Evolutionary conservation across 2,329 filamentous ascomycete genomes (phyloP), one percentile per base, ranked within the genome.

Genomic region (Ceratocystis colombiana): DNA sequence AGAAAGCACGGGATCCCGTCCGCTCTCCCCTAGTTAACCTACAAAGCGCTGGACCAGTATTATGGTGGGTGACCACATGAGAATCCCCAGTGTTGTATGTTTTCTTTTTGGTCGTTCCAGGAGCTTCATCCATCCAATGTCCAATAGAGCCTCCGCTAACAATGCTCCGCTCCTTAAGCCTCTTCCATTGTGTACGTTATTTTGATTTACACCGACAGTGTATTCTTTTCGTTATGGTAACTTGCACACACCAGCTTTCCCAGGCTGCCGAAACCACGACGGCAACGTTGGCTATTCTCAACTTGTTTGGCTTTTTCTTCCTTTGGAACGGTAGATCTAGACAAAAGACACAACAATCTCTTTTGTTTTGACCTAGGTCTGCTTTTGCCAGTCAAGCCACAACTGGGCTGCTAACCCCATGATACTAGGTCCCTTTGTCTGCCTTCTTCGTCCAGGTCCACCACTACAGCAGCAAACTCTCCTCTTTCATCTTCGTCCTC

Each of bases 401-500:
- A 66, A 6, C 45, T 37, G n/a, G 22, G 50, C 20, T 41, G 30
- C 65, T 67, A 67, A 17, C 61, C 71, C 78, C 79, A 84, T 5
- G 80, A 82, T 15, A 84, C 74, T 64, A 83, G 71, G 45, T 79
- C 82, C 5, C 77, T 74, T 72, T 82, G 78, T 25, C 77, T 75
- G n/a, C 82, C 81, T 57, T 78, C 68, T 61, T 79, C 80, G 66
- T 83, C 80, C 45, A 83, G 68, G 66, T 82, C 76, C 4, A 84
- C 80, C 45, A 84, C 73, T 20, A 80, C 77, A 0, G 82, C 80
- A 15, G 78, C 78, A 70, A 79, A 82, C 68, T 83, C 81, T 17
- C 80, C 80, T 68, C 75, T 76, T 72, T 81, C 79, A 66, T 83
- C 82, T 68, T 83, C 82, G 1, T 77, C 79, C 68, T 82, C 78